phyloP scores from a whole-genome alignment of 495 filamentous ascomycete genomes.

The Penicillium coprophilum region DNA sequence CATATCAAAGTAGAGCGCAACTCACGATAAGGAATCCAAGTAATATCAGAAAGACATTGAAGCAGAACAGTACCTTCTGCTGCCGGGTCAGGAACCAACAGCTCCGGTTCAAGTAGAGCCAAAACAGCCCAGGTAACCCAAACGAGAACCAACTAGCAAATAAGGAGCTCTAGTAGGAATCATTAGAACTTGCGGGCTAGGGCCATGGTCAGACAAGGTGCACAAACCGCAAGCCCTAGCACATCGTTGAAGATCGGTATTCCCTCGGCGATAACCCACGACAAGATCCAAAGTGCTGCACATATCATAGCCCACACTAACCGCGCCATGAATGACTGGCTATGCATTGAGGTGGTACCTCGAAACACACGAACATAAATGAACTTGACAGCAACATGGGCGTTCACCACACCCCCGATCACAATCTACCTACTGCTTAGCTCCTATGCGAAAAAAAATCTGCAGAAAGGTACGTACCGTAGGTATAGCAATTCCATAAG shows the following conservation, averaged over 20 bases:
- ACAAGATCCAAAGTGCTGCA: slow-evolving; percentile 52
- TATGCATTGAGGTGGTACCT: slow-evolving; percentile 50
- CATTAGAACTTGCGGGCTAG: not conserved
- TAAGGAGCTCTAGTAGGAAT: slow-evolving; percentile 21
- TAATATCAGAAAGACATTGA: slow-evolving; percentile 26
- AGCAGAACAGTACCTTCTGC: slow-evolving; percentile 25
- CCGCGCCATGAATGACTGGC: slow-evolving; percentile 39
- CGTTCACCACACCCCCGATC: slow-evolving; percentile 61
- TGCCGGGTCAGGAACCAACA: slow-evolving; percentile 20
- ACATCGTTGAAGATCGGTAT: slow-evolving; percentile 66
- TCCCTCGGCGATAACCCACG: slow-evolving; percentile 63
- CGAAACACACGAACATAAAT: slow-evolving; percentile 56
- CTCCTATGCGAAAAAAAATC: slow-evolving; percentile 63
- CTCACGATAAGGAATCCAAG: slow-evolving; percentile 35
- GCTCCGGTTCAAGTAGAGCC: slow-evolving; percentile 35
- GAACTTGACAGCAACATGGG: slow-evolving; percentile 54
- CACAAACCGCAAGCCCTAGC: slow-evolving; percentile 42
- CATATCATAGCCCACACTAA: slow-evolving; percentile 55
- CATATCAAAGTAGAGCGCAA: not conserved
- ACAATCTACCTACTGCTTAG: slow-evolving; percentile 48
- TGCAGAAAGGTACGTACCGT: slow-evolving; percentile 49
- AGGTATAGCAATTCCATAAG: slow-evolving; percentile 69
- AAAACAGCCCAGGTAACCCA: slow-evolving; percentile 33
- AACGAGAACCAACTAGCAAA: slow-evolving; percentile 34
- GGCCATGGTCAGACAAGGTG: not conserved